Conservation (phyloP, 139 green algal genomes). For the Chlorella sp. region DNA sequence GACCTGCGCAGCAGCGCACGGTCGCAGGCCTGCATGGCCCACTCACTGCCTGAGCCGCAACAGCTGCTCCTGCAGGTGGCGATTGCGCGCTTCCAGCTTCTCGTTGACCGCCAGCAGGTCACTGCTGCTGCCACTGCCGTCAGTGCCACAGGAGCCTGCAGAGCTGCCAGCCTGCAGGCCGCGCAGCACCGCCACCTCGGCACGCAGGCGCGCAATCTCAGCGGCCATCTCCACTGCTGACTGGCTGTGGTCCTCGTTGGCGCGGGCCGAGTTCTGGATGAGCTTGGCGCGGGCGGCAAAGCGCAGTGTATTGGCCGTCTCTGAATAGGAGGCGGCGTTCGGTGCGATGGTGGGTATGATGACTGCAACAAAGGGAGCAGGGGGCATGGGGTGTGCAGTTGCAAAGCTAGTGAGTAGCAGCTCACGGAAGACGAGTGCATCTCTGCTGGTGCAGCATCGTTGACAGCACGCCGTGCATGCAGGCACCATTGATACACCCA, state of each 20-base stretch:
- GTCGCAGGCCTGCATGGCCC: not conserved
- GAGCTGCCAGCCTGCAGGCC: not conserved
- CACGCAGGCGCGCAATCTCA: conserved; percentile 48
- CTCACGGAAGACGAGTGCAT: not conserved
- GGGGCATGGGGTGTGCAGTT: not conserved
- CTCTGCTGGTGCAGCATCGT: no score
- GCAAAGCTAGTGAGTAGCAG: not conserved
- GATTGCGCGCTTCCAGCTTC: conserved; percentile 3
- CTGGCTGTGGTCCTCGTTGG: conserved; percentile 62
- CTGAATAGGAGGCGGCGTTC: conserved; percentile 32
- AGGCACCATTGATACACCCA: not conserved
- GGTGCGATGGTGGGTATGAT: conserved; percentile 71
- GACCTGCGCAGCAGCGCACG: not conserved
- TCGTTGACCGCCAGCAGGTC: conserved; percentile 13
- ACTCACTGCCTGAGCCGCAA: conserved; percentile 1
- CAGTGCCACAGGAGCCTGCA: not conserved
- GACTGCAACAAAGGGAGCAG: conserved; percentile 20
- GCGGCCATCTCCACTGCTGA: conserved; percentile 31
- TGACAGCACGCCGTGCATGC: not conserved
- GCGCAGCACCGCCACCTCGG: conserved; percentile 32
- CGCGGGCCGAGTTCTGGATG: conserved; percentile 52
- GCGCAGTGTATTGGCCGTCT: conserved; percentile 63
- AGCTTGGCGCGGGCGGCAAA: conserved; percentile 63
- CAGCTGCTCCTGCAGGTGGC: conserved; percentile 30
- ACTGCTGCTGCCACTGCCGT: not conserved